Conservation (phyloP, 495 filamentous ascomycete genomes). For the Cercophora scortea region DNA sequence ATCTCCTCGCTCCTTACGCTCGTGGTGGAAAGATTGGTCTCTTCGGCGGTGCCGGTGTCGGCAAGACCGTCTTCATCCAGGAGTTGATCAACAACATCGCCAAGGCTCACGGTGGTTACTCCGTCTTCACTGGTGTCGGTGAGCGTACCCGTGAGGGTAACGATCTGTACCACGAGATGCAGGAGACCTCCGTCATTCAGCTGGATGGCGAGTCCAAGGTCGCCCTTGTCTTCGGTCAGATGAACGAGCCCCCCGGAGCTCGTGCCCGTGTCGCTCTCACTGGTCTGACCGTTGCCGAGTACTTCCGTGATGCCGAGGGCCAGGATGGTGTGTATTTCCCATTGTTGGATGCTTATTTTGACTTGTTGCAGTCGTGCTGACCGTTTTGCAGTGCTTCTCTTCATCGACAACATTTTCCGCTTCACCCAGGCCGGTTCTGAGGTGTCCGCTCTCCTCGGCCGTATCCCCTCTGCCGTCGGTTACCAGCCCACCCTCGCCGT, state of each 20-base stretch:
- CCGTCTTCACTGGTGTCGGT: conserved; percentile 99
- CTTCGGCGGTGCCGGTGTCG: conserved; percentile 99
- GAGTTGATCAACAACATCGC: conserved; percentile 99
- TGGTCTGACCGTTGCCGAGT: conserved; percentile 81
- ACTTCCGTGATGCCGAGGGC: conserved; percentile 96
- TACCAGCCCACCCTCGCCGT: conserved; percentile 99
- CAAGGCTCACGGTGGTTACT: conserved; percentile 99
- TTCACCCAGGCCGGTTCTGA: conserved; percentile 99
- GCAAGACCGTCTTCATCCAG: conserved; percentile 99
- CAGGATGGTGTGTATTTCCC: conserved; percentile 64
- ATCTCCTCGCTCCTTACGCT: conserved; percentile 95
- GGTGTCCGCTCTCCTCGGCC: conserved; percentile 97
- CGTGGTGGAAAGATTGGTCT: conserved; percentile 99
- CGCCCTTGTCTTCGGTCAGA: conserved; percentile 98
- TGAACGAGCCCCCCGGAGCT: conserved; percentile 99
- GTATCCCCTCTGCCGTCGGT: conserved; percentile 99
- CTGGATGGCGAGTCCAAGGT: conserved; percentile 99
- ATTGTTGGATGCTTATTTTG: neutral
- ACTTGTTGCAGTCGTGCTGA: conserved; percentile 6
- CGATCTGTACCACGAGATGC: conserved; percentile 99
- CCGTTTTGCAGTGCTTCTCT: conserved; percentile 66
- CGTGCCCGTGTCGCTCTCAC: conserved; percentile 99
- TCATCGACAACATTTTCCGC: conserved; percentile 99
- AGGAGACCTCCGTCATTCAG: conserved; percentile 98
- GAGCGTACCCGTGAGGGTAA: conserved; percentile 99